Conservation (phyloP, 306 rosid species). For the Betula pendula region DNA sequence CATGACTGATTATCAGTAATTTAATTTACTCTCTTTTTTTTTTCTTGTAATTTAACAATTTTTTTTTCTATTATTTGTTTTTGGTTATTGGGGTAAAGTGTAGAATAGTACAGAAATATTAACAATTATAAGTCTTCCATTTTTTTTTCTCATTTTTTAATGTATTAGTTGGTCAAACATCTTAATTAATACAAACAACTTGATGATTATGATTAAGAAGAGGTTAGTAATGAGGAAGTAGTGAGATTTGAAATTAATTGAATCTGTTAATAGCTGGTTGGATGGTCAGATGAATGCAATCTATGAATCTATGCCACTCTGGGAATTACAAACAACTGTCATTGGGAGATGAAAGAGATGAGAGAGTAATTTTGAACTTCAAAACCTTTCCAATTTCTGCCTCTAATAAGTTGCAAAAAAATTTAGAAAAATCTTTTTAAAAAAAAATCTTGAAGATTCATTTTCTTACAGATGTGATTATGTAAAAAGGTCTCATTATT, state of each 20-base stretch:
- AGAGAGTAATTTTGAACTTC: not conserved
- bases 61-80: not conserved
- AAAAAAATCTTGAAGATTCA: too few species aligned
- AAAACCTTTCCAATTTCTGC: not conserved
- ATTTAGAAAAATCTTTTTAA: too few species aligned
- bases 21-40: constrained; percentile 5
- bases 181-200: constrained; percentile 1
- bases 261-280: constrained; percentile 5
- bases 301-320: not conserved
- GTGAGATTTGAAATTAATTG: constrained; percentile 11
- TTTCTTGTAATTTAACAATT: too few species aligned
- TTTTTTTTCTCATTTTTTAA: not conserved
- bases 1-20: constrained; percentile 42
- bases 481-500: too few species aligned
- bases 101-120: not conserved
- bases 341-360: not conserved
- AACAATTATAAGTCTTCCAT: not conserved
- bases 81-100: not conserved
- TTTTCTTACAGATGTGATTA: not conserved
- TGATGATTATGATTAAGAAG: not conserved
- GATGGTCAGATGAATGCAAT: not conserved
- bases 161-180: constrained; percentile 23
- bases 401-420: not conserved
- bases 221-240: not conserved
- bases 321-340: not conserved